A percentile compares a stretch with the other conserved stretches of the same genome.
Conservation (phyloP, 768 basidiomycete species). For the Mycena filopes region DNA sequence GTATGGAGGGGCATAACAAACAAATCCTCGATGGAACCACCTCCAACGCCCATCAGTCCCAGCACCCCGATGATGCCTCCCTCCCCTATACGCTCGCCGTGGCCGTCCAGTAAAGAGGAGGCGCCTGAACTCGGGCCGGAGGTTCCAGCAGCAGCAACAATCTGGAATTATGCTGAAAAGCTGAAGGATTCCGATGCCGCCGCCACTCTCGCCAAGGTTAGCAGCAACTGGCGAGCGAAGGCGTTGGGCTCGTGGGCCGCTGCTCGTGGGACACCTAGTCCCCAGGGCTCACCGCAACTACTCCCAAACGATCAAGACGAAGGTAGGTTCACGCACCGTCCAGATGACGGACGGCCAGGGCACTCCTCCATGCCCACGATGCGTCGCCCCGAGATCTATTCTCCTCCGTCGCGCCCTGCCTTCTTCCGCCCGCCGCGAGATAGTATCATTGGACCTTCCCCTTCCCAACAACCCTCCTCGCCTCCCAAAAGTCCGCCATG, state of each 20-base stretch:
- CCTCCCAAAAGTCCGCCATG: conserved; percentile 47
- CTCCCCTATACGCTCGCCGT: conserved; percentile 40
- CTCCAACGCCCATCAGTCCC: conserved; percentile 53
- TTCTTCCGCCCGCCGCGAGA: conserved; percentile 69
- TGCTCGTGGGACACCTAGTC: conserved; percentile 24
- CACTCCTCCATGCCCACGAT: conserved; percentile 54
- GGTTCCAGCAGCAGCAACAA: conserved; percentile 45
- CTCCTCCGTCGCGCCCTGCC: conserved; percentile 68
- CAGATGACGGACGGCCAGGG: conserved; percentile 33
- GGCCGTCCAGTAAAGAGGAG: conserved; percentile 32
- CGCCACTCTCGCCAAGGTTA: conserved; percentile 76
- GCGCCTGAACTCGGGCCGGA: conserved; percentile 29
- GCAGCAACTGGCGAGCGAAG: conserved; percentile 80
- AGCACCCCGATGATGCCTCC: conserved; percentile 46
- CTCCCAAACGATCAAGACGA: conserved; percentile 18
- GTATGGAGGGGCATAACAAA: conserved; percentile 85
- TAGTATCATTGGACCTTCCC: conserved; percentile 52
- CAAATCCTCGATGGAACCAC: conserved; percentile 75
- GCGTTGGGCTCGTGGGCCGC: conserved; percentile 58
- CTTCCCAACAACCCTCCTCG: conserved; percentile 40
- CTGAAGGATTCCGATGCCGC: conserved; percentile 78
- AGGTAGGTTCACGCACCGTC: conserved; percentile 11
- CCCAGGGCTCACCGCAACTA: conserved; percentile 21
- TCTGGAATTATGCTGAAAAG: conserved; percentile 82
- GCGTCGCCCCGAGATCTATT: conserved; percentile 49